Evolutionary conservation across 2,329 filamentous ascomycete species (phyloP).

Genomic region (Tympanopsis confertula): DNA sequence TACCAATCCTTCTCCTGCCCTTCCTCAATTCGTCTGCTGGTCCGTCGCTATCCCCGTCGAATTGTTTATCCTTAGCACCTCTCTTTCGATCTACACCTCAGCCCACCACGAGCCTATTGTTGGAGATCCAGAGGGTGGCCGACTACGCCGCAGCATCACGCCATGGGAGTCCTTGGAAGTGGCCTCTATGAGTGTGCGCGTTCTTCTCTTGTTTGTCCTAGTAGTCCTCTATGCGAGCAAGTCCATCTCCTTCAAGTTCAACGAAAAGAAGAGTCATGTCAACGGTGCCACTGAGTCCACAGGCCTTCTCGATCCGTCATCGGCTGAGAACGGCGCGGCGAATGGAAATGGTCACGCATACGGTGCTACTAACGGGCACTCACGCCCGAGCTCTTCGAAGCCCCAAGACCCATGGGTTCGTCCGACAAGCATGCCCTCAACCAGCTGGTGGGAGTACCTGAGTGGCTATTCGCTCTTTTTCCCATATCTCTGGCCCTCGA

Average conservation of each 20-base stretch:
- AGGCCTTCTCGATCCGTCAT: conserved; percentile 15
- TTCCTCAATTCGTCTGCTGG: conserved; percentile 75
- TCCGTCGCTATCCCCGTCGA: conserved; percentile 62
- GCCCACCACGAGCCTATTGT: conserved; percentile 49
- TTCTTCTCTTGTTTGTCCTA: conserved; percentile 24
- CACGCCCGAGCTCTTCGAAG: conserved; percentile 32
- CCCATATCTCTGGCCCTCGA: conserved; percentile 90
- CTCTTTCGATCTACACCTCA: conserved; percentile 55
- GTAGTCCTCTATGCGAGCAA: conserved; percentile 8
- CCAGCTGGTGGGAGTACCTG: conserved; percentile 93
- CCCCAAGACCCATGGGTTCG: conserved; percentile 75
- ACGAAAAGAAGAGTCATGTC: conserved; percentile 8
- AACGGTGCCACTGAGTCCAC: conserved; percentile 3
- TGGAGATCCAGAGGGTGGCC: conserved; percentile 26
- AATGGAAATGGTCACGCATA: conserved; percentile 18
- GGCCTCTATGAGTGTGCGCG: conserved; percentile 11
- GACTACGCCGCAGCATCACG: conserved; percentile 6
- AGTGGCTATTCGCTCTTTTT: conserved; percentile 88
- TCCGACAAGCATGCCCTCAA: conserved; percentile 72
- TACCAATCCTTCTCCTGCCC: conserved; percentile 67
- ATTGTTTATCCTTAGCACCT: conserved; percentile 56
- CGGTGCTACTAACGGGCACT: conserved; percentile 32
- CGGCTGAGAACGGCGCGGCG: conserved; percentile 6
- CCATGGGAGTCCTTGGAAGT: conserved; percentile 26
- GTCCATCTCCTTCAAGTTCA: background rate